phyloP scores from a whole-genome alignment of 2,329 filamentous ascomycete genomes.

The Clonostachys solani region DNA sequence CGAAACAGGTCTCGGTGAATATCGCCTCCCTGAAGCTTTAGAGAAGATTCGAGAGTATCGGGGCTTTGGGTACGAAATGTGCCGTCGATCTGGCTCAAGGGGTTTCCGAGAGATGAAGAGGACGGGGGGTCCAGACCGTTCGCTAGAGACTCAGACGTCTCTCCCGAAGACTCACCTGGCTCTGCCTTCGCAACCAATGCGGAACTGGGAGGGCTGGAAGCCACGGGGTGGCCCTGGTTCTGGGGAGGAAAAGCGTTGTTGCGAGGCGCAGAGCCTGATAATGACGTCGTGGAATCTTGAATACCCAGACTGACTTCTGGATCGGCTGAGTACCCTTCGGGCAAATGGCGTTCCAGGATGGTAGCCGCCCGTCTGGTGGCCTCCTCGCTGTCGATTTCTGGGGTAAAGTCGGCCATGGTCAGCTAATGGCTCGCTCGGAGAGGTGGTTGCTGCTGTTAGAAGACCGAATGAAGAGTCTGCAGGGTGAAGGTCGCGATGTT shows the following conservation, averaged over 20 bases:
- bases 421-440: too few relatives aligned
- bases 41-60: conserved; percentile 54
- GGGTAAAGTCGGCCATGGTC: too few relatives aligned
- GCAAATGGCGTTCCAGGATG: conserved; percentile 29
- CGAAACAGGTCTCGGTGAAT: conserved; percentile 77
- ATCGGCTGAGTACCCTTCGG: conserved; percentile 32
- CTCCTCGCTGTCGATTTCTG: neutral
- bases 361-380: conserved; percentile 12
- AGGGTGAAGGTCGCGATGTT: too few relatives aligned
- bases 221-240: too few relatives aligned
- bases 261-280: too few relatives aligned
- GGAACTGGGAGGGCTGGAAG: conserved; percentile 5
- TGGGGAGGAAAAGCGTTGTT: too few relatives aligned
- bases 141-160: neutral
- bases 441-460: too few relatives aligned
- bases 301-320: conserved; percentile 24
- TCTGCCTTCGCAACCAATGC: conserved; percentile 5
- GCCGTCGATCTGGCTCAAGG: too few relatives aligned
- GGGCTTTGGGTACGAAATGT: neutral
- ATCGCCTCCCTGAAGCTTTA: conserved; percentile 71
- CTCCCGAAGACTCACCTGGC: neutral
- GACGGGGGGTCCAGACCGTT: neutral
- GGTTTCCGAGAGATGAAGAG: neutral
- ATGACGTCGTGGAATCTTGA: conserved; percentile 3
- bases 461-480: too few relatives aligned